Conservation (phyloP, 75 land plant genomes). For the Picea glauca region DNA sequence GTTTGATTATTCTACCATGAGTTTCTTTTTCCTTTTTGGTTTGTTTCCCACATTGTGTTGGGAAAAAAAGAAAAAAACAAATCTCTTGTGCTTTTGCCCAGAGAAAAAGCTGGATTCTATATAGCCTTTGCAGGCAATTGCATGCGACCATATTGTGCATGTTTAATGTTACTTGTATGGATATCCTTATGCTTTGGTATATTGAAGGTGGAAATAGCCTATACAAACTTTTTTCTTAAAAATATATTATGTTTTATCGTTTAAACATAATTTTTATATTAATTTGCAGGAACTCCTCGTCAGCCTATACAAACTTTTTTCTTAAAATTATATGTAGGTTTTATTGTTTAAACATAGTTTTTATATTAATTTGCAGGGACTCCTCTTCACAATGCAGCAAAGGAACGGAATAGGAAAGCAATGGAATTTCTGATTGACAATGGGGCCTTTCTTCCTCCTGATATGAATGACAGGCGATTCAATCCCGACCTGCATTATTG, state of each 20-base stretch:
- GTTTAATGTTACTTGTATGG: not conserved
- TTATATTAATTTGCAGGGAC: constrained; percentile 61
- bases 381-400: constrained; percentile 93
- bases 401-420: constrained; percentile 75
- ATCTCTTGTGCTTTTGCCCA: not conserved
- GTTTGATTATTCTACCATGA: too few species aligned
- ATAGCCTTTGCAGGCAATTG: not conserved
- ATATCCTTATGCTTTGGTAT: not conserved
- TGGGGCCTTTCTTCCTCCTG: constrained; percentile 88
- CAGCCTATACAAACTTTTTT: constrained; percentile 26
- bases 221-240: not conserved
- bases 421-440: constrained; percentile 84
- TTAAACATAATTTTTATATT: not conserved
- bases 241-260: not conserved
- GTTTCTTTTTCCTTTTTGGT: not conserved
- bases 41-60: not conserved
- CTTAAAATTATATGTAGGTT: not conserved
- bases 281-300: constrained; percentile 86
- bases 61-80: too few species aligned
- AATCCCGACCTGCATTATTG: constrained; percentile 99
- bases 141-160: not conserved
- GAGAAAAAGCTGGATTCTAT: not conserved
- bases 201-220: not conserved
- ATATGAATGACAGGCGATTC: constrained; percentile 80
- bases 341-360: too few species aligned